Evolutionary conservation across 2,329 filamentous ascomycete species (phyloP), one percentile per base, ranked within the genome.

Genomic region (Pseudogymnoascus sp.): DNA sequence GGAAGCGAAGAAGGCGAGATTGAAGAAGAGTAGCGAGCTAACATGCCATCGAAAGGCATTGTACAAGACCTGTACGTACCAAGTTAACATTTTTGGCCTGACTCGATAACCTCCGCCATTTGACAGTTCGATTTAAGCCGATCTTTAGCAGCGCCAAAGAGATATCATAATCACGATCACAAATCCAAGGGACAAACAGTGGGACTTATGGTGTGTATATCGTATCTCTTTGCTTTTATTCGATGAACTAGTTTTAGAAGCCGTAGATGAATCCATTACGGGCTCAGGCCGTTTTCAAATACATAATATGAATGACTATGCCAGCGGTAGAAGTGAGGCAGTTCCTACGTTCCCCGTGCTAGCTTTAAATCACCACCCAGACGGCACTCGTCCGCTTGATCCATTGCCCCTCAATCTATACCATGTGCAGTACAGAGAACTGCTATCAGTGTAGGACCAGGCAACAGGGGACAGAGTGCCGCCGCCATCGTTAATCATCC

Each of bases 1-100:
- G 95, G 95, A 62, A 97, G 93, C 72, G 95, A 99, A 77, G 95
- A 99, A 76, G 95, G 95, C 61, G 95, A 99, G 79, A 97, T 99
- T 70, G 95, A 96, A 76, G 93, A 97, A 80, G 60, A 37, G 29
- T 35, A 63, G 50, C 6, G n/a, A 21, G n/a, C 47, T 33, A 50
- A 56, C 24, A 47, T 44, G 61, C 29, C 37, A 33, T 16, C 26
- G 50, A 33, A 56, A 24, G 29, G 29, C 61, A 35, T 13, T 53
- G 29, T 62, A 62, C 62, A 61, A 65, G 37, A 68, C 56, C 66
- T 68, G 75, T 76, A 76, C 71, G 74, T 76, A 69, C 66, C 63
- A 68, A 56, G 29, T 56, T 56, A 56, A 56, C 50, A 59, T 64
- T 67, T 38, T 65, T 68, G 68, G 67, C 65, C 64, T 69, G 65